Percentiles rank a stretch among this genome's conserved stretches.
Evolutionary conservation across 495 filamentous ascomycete genomes (phyloP).

Genomic region (Penicillium roqueforti): DNA sequence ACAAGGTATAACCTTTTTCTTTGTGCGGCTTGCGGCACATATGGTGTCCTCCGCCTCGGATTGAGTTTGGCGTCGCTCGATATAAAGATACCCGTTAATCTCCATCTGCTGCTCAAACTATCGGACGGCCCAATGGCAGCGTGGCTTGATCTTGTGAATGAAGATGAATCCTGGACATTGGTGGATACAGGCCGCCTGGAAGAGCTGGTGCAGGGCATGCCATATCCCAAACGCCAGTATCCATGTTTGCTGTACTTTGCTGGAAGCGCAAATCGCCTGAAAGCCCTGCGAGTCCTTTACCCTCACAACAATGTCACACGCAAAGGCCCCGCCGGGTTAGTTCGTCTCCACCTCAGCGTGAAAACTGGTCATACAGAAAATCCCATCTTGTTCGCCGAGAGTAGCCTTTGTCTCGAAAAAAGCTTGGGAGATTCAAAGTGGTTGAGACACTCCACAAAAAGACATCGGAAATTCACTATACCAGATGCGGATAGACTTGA

Average conservation of each 20-base stretch:
- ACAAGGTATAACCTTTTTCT: too few relatives aligned
- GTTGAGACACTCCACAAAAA: not conserved
- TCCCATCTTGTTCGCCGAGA: conserved; percentile 15
- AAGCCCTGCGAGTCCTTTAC: not conserved
- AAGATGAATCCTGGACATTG: not conserved
- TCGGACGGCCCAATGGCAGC: not conserved
- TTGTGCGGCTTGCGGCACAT: too few relatives aligned
- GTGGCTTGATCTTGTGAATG: not conserved
- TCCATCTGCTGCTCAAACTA: too few relatives aligned
- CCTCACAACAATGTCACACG: conserved; percentile 2
- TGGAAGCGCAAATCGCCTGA: not conserved
- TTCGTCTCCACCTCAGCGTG: conserved; percentile 9
- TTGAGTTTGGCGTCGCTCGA: too few relatives aligned
- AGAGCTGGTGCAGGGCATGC: not conserved
- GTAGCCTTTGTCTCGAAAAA: not conserved
- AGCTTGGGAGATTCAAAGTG: not conserved
- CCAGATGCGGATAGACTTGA: not conserved
- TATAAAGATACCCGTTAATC: too few relatives aligned
- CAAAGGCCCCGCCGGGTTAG: not conserved
- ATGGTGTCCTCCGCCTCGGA: too few relatives aligned
- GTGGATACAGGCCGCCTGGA: not conserved
- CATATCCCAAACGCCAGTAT: not conserved
- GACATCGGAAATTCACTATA: not conserved
- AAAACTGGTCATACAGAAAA: conserved; percentile 1
- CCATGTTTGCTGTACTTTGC: not conserved